Evolutionary conservation across 1,139 yeast species (phyloP), one percentile per base, ranked within the genome.

Genomic region (Kluyveromyces marxianus): DNA sequence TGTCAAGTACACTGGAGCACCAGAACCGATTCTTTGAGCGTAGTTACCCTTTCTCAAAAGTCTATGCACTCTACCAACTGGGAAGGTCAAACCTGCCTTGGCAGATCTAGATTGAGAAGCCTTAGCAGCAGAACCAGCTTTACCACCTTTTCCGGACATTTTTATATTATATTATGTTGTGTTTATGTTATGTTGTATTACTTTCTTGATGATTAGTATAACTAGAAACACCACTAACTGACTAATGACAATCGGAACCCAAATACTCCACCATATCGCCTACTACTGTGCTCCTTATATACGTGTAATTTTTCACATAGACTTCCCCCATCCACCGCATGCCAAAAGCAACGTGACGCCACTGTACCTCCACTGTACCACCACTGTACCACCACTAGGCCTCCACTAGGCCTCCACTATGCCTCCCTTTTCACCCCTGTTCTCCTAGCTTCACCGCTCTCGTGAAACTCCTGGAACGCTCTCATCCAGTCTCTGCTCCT

Each of bases 11-110:
- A 90, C 94, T 71, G 94, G 94, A 62, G 95, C 95, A 79, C 96
- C 97, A 59, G 97, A 90, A 81, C 97, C 97, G 65, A 90, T 84
- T 80, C 97, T 86, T 78, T 90, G 97, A 63, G 97, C 97, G 76
- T 90, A 90, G 83, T 90, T 90, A 68, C 97, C 97, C 76, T 86
- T 89, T 81, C 96, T 87, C 66, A 90, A 77, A 66, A 89, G 80
- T 78, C 97, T 83, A 80, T 90, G 97, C 59, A 90, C 94, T 83
- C 97, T 92, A 74, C 97, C 97, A 62, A 92, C 97, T 75, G 97
- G 97, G 95, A 92, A 90, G 63, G 96, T 87, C 70, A 90, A 82
- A 71, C 97, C 97, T 69, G 97, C 97, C 78, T 88, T 90, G 55
- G 96, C 83, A 61, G 97, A 90, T 81, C 97, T 89, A 49, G 97